A percentile compares a stretch with the other conserved stretches of the same genome.
Evolutionary conservation across 106 monocot genomes (phyloP).

Genomic region (Dioscorea dumetorum): DNA sequence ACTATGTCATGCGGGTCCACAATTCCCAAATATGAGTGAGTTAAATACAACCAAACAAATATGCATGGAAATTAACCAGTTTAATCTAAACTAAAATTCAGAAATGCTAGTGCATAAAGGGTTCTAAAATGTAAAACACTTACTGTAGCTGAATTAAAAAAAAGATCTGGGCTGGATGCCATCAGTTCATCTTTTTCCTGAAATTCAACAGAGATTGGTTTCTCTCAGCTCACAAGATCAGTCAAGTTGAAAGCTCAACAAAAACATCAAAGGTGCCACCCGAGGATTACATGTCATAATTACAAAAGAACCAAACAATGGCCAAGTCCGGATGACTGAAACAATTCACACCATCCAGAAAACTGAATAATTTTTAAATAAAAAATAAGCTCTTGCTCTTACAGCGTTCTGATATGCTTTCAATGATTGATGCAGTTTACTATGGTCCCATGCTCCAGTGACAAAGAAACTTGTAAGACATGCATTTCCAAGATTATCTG

Average conservation of each 20-base stretch:
- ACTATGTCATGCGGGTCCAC: no score
- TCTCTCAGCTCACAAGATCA: no score
- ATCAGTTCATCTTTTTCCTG: conserved; percentile 85
- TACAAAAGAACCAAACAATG: no score
- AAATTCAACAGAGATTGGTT: background rate
- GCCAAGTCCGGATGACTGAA: no score
- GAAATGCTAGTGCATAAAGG: background rate
- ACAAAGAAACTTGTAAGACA: conserved; percentile 84
- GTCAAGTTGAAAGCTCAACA: no score
- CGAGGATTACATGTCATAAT: no score
- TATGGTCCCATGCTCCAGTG: conserved; percentile 77
- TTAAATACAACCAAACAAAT: no score
- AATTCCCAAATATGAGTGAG: no score
- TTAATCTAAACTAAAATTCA: no score
- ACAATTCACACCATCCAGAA: conserved; percentile 5
- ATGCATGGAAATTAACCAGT: no score
- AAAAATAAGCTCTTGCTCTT: conserved; percentile 19
- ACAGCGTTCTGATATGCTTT: conserved; percentile 99
- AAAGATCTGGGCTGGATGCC: conserved; percentile 81
- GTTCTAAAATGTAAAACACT: conserved; percentile 19
- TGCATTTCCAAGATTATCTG: conserved; percentile 98
- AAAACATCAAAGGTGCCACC: no score
- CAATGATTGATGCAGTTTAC: conserved; percentile 74
- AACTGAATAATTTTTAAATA: background rate
- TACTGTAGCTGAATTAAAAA: conserved; percentile 88